phyloP scores from a whole-genome alignment of 176 grass and related monocot species.

The Eleusine indica region DNA sequence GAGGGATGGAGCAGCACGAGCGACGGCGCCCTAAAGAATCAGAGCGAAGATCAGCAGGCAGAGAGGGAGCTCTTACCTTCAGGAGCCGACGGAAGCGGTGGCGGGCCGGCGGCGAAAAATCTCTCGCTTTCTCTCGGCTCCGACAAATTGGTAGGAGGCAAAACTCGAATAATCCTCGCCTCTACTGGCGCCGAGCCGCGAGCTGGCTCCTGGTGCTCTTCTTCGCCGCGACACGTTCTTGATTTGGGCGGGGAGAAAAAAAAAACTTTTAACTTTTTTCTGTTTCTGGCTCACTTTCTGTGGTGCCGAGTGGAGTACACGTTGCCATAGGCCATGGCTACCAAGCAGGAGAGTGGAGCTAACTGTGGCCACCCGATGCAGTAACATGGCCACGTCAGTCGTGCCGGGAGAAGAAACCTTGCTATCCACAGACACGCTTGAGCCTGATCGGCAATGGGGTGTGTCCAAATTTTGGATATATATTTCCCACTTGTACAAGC shows the following conservation, averaged over 20 bases:
- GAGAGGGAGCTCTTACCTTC: background rate
- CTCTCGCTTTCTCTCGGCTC: background rate
- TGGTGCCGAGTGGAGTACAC: constrained; percentile 26
- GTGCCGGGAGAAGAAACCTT: background rate
- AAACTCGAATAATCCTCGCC: background rate
- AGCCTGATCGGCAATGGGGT: background rate
- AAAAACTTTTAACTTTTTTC: background rate
- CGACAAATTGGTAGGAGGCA: background rate
- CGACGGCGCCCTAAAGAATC: background rate
- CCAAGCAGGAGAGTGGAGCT: background rate
- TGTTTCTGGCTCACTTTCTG: background rate
- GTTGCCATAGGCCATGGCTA: background rate
- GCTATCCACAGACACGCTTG: constrained; percentile 10
- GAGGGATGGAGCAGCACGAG: background rate
- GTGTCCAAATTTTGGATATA: background rate
- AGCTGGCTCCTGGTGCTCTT: background rate
- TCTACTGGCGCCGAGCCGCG: background rate
- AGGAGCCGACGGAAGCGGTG: background rate
- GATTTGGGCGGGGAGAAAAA: constrained; percentile 8
- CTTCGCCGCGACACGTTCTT: background rate
- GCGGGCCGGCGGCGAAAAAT: background rate
- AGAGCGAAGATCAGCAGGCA: background rate
- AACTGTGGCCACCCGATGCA: constrained; percentile 15
- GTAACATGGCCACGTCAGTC: constrained; percentile 27
- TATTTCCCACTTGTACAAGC: no score